Evolutionary conservation across 768 basidiomycete genomes (phyloP), one percentile per base, ranked within the genome.

Genomic region (Rhodotorula taiwanensis): DNA sequence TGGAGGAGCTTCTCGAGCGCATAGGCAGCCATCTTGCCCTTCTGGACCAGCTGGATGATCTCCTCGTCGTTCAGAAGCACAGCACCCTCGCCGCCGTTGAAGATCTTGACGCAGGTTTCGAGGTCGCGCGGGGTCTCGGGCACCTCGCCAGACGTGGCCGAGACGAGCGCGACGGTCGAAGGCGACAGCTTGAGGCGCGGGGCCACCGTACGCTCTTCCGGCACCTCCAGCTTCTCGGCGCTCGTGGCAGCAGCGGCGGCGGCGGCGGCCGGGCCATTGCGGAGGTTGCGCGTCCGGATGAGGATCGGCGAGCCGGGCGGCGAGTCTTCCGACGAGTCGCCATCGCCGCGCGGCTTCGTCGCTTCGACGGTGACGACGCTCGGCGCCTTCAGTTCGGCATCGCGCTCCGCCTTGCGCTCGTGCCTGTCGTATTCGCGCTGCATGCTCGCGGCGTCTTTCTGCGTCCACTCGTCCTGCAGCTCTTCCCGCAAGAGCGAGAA

Each of bases 1-100:
- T 84, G 90, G n/a, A 97, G 77, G 34, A 90, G 84, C 79, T 97
- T 98, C 78, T 99, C 95, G 60, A 98, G 77, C 31, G 89, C 88
- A 76, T 99, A 98, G n/a, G 88, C 82, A 1, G 88, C 86, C 59
- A 98, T 86, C 82, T 94, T 95, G 34, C 92, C 90, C 66, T 85
- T 85, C 78, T 93, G 89, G 4, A 86, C 82, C 49, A 99, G 80
- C 60, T 91, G 57, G 58, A 98, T 86, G 48, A 99, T 80, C 76
- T 98, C 95, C 74, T 98, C 94, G 70, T 99, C 90, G 55, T 83
- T 87, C 72, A 99, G 77, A 50, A 76, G 71, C 53, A 72, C 66
- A 0, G 77, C 72, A 23, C 79, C 79, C 31, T 76, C 73, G 18
- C 78, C 79, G 48, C 75, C 74, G 67, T 83, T 79, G 71, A 87